phyloP scores from a whole-genome alignment of 2,329 filamentous ascomycete genomes.

The Beauveria sp. region DNA sequence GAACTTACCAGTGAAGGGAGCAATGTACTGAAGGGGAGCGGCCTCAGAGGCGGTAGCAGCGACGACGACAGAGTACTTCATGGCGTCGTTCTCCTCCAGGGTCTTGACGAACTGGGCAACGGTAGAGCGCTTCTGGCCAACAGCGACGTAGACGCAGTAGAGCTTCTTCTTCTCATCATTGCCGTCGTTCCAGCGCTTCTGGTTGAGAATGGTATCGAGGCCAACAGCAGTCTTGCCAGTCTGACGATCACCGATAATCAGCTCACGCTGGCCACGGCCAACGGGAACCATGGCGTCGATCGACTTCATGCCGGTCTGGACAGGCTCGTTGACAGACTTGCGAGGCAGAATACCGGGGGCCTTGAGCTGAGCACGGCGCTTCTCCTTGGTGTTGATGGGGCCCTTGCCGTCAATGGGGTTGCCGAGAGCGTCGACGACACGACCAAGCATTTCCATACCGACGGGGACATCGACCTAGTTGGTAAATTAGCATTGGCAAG shows the following conservation, averaged over 20 bases:
- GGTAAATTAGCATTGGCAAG: neutral
- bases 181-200: constrained; percentile 92
- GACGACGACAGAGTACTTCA: constrained; percentile 94
- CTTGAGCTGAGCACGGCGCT: constrained; percentile 96
- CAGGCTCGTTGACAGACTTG: constrained; percentile 94
- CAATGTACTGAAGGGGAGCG: constrained; percentile 87
- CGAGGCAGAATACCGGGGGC: constrained; percentile 97
- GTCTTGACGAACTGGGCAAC: constrained; percentile 99
- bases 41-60: constrained; percentile 97
- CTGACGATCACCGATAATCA: constrained; percentile 99
- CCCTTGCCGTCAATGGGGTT: constrained; percentile 99
- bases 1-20: constrained; percentile 72
- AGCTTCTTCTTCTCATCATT: constrained; percentile 95
- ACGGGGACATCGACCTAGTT: constrained; percentile 89
- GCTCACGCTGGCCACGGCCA: constrained; percentile 99
- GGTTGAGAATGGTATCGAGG: constrained; percentile 97
- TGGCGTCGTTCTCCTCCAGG: constrained; percentile 98
- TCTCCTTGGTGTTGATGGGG: constrained; percentile 85
- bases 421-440: constrained; percentile 96
- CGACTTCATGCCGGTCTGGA: constrained; percentile 99
- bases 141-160: constrained; percentile 98
- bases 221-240: constrained; percentile 99
- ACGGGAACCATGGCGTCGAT: constrained; percentile 99
- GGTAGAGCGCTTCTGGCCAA: constrained; percentile 99
- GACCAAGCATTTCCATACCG: constrained; percentile 85